Evolutionary conservation across 2,329 filamentous ascomycete species (phyloP).

Genomic region (Nemania sp.): DNA sequence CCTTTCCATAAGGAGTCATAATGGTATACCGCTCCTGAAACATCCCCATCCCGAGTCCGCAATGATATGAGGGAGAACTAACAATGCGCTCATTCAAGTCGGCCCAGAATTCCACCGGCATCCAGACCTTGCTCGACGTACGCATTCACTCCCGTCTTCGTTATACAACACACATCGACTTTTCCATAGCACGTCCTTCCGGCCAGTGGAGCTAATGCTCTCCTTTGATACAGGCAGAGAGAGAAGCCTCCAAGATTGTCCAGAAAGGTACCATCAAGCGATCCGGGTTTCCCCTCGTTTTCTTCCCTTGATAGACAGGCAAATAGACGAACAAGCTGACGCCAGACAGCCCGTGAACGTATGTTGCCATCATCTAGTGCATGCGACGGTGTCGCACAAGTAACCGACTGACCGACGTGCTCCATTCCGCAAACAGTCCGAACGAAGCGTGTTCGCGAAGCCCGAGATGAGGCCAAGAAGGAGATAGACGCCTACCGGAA

Average conservation of each 20-base stretch:
- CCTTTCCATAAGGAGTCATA: background rate
- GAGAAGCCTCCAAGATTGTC: constrained; percentile 98
- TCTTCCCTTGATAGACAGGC: background rate
- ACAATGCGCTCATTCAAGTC: constrained; percentile 60
- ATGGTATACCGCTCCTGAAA: constrained; percentile 25
- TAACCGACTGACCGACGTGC: constrained; percentile 17
- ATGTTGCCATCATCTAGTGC: constrained; percentile 8
- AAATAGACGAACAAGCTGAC: constrained; percentile 3
- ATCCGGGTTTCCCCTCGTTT: background rate
- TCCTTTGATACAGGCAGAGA: constrained; percentile 72
- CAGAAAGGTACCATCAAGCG: constrained; percentile 71
- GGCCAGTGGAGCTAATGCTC: background rate
- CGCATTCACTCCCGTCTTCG: constrained; percentile 40
- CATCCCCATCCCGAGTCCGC: background rate
- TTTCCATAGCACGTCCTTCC: background rate
- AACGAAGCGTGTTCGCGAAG: constrained; percentile 96
- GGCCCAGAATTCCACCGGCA: constrained; percentile 97
- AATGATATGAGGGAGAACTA: constrained; percentile 21
- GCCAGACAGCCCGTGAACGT: constrained; percentile 19
- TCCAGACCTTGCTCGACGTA: constrained; percentile 98
- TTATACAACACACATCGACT: background rate
- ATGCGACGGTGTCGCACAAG: constrained; percentile 6
- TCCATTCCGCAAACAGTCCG: constrained; percentile 56
- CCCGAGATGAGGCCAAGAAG: constrained; percentile 93
- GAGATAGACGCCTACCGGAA: constrained; percentile 93